Evolutionary conservation across 768 basidiomycete genomes (phyloP), one percentile per base, ranked within the genome.

Genomic region (Pluteus cervinus): DNA sequence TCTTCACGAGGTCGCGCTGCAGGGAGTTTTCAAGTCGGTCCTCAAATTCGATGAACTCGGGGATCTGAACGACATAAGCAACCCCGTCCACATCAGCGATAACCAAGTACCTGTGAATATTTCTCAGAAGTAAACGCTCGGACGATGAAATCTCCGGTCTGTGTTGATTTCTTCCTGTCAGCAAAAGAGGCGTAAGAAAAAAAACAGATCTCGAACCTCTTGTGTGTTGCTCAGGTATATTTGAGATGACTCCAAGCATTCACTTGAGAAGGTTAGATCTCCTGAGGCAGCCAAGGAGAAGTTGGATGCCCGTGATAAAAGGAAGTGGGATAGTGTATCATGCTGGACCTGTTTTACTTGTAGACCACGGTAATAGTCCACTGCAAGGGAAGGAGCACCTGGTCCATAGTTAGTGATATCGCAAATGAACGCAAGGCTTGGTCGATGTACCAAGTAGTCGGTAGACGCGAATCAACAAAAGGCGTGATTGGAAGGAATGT

Each of bases 321-420:
- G 59, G 38, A 88, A 73, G 53, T 94, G 87, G 2, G 87, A 88
- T 6, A 96, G 66, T 1, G 92, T 94, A 51, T 96, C 92, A 40
- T 83, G 75, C 54, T 94, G 90, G 16, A 93, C 73, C 50, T 88
- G 84, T 55, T 91, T 91, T 44, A 87, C 66, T 43, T 80, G 77
- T 65, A 93, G 69, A 16, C 66, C 62, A 20, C 79, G 77, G 54
- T 89, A 93, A 7, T 9, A 15, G 20, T 21, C 12, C 24, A 34
- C 3, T 26, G 25, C 24, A 26, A 21, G 14, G 28, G 14, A 10
- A 36, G 18, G 17, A 11, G 18, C 11, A n/a, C 6, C 5, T 28
- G 30, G 15, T 37, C 4, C 39, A 20, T 21, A 10, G 4, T 7
- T 15, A 16, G 16, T 21, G 7, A 36, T n/a, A n/a, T n/a, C n/a